Percentiles rank a stretch among this genome's conserved stretches.
Conservation (phyloP, 2,329 filamentous ascomycete species). For the Stagonosporopsis tanaceti region DNA sequence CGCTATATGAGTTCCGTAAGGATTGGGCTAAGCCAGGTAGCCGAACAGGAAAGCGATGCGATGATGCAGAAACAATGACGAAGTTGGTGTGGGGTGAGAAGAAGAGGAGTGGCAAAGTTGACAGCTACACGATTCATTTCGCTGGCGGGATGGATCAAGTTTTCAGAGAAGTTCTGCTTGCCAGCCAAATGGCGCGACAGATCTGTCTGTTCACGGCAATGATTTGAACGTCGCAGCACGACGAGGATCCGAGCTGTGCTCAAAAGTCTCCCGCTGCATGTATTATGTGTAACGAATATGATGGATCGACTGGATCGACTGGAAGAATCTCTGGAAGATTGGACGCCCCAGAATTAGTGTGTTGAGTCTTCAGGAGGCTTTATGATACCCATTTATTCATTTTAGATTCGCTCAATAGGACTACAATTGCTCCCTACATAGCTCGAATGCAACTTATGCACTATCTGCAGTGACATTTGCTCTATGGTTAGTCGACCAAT, state of each 20-base stretch:
- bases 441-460: neutral
- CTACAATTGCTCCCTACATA: neutral
- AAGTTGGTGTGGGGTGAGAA: conserved; percentile 49
- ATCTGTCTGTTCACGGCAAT: conserved; percentile 49
- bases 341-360: neutral
- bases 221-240: conserved; percentile 26
- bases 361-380: neutral
- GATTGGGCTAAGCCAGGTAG: conserved; percentile 48
- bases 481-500: too few species aligned
- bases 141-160: conserved; percentile 49
- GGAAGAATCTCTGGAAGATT: neutral
- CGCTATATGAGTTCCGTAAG: conserved; percentile 45
- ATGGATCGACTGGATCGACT: conserved; percentile 1
- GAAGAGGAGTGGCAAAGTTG: conserved; percentile 47
- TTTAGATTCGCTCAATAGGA: neutral
- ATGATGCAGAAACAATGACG: conserved; percentile 39
- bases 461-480: too few species aligned
- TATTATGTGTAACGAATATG: conserved; percentile 1
- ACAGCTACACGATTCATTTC: conserved; percentile 50
- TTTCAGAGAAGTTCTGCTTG: conserved; percentile 46
- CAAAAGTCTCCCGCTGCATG: neutral
- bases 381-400: conserved; percentile 8
- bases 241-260: conserved; percentile 7
- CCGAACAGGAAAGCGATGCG: conserved; percentile 46
- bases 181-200: conserved; percentile 50